Percentiles rank a stretch among this genome's conserved stretches.
phyloP scores from a whole-genome alignment of 306 rosid genomes.

The Cicer bijugum region DNA sequence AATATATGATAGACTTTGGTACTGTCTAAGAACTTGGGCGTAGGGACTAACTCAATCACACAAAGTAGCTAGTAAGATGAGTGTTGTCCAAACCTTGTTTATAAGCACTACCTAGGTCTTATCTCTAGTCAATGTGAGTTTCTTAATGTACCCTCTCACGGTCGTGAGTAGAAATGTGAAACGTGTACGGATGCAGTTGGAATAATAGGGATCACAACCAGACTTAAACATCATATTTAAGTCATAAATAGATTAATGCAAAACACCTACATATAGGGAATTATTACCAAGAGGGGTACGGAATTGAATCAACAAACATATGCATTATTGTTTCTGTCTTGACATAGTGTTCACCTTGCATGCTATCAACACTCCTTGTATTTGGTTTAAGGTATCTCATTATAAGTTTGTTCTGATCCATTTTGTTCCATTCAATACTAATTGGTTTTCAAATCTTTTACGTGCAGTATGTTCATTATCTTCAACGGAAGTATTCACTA shows the following conservation, averaged over 20 bases:
- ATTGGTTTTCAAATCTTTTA: conserved; percentile 40
- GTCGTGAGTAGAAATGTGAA: not conserved
- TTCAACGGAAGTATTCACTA: conserved; percentile 84
- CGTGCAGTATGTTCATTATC: conserved; percentile 87
- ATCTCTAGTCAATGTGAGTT: not conserved
- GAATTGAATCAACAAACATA: conserved; percentile 7
- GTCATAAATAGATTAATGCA: not conserved
- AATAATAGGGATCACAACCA: not conserved
- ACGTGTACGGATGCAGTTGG: not conserved
- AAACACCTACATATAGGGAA: not conserved
- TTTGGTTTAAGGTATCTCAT: not conserved
- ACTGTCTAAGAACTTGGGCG: not conserved
- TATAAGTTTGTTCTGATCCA: not conserved
- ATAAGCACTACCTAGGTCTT: not conserved
- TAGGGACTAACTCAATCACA: not conserved
- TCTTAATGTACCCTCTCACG: not conserved
- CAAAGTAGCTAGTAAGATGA: not conserved
- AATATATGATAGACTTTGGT: not conserved
- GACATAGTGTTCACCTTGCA: not conserved
- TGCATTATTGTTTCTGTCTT: not conserved
- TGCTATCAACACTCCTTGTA: conserved; percentile 16
- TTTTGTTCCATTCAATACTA: conserved; percentile 12
- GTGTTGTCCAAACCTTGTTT: not conserved
- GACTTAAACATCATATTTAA: conserved; percentile 14
- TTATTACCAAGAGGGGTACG: conserved; percentile 10